A percentile compares a stretch with the other conserved stretches of the same genome.
These are phyloP conservation scores for Alloteropsis semialata DNA, from an alignment of 176 grass and related monocot genomes.

Conservation along the genomic window DNA sequence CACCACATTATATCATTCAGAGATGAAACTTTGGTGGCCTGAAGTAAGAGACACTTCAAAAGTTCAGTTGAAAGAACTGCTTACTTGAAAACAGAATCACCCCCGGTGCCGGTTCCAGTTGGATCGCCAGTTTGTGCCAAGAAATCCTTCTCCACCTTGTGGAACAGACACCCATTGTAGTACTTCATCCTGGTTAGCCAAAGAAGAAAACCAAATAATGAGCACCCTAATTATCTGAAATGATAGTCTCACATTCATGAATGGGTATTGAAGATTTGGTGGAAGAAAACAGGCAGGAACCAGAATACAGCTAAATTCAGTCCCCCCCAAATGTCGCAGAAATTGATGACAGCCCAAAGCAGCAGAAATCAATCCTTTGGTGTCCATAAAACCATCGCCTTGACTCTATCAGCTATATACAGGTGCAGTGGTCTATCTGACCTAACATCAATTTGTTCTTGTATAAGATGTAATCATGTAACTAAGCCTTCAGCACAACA, in stretches of 20 bases:
- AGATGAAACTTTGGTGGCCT: neutral
- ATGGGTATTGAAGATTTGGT: neutral
- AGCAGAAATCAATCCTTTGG: neutral
- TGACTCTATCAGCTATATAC: neutral
- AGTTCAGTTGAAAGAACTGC: conserved; percentile 8
- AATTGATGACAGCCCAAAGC: neutral
- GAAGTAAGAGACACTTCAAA: neutral
- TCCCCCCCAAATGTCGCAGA: neutral
- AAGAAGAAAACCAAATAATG: conserved; percentile 16
- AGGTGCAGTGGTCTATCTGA: neutral
- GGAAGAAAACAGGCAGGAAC: neutral
- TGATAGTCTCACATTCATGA: neutral
- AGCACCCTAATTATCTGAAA: neutral
- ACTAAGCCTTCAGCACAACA: neutral
- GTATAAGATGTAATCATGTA: neutral
- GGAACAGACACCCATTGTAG: conserved; percentile 93
- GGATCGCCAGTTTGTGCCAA: conserved; percentile 92
- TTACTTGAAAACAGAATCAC: conserved; percentile 93
- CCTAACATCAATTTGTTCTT: neutral
- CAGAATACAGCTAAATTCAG: neutral
- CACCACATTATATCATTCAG: neutral
- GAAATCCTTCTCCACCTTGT: conserved; percentile 97
- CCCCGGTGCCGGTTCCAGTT: conserved; percentile 72
- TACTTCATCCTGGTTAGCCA: conserved; percentile 72
- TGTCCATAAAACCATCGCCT: neutral